Base-by-base conservation (phyloP, 495 filamentous ascomycete species). In the Rhypophila decipiens region DNA sequence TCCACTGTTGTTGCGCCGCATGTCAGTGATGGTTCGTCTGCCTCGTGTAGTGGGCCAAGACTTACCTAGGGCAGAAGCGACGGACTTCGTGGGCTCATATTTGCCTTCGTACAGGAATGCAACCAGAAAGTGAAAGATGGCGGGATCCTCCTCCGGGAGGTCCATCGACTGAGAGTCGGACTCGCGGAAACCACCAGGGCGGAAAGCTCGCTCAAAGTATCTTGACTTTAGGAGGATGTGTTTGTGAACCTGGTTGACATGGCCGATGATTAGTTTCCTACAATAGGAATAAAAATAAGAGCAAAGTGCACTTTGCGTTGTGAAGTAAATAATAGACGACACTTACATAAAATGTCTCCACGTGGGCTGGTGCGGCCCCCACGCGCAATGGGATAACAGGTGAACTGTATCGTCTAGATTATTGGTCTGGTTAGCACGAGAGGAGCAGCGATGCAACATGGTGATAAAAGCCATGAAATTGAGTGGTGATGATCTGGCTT, bases 61-160 rank as follows among this genome's bases (percentile, higher is more conserved):
- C 60, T 43, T 53, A 69, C 68, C 38, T 0, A 73, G 62, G 0
- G 63, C 68, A 3, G 58, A 59, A 4, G 69, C 55, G 10, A 58
- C 49, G 3, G 68, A 54, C 52, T 60, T 68, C 42, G 71, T 68
- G 31, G 73, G 69, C 20, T 68, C 63, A 41, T 69, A 75, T 51
- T 60, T 68, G 13, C 58, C 68, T 52, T 75, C 72, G 52, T 77
- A 75, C 19, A 77, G 54, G 40, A 64, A 75, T 23, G 71, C 69
- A 9, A 77, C 44, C n/a, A 77, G 52, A 37, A 73, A 70, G 24
- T 72, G 69, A 40, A 75, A 73, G 38, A 70, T 73, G 27, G 59
- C 63, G 1, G 73, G 70, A 43, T 73, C 60, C 47, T 77, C 73
- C 36, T 75, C 73, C 2, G 66, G 69, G 1, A 77, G 50, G 31